phyloP scores from a whole-genome alignment of 2,329 filamentous ascomycete genomes.

The Pezicula carpinea region DNA sequence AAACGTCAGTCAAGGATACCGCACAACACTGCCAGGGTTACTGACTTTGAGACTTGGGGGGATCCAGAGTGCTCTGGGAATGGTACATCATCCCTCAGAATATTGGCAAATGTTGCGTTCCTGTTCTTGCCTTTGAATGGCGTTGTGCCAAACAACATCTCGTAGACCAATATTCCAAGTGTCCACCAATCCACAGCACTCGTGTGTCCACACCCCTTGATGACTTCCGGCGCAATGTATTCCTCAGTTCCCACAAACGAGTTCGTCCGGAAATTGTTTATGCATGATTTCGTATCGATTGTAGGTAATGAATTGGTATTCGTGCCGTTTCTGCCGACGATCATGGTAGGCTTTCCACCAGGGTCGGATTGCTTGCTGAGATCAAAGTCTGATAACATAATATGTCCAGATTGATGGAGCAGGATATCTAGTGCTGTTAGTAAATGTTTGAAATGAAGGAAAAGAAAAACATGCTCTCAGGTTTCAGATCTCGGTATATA shows the following conservation, averaged over 20 bases:
- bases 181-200: constrained; percentile 99
- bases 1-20: constrained; percentile 27
- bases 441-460: constrained; percentile 13
- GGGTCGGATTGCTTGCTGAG: constrained; percentile 95
- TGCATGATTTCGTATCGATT: constrained; percentile 98
- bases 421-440: constrained; percentile 71
- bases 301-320: constrained; percentile 84
- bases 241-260: constrained; percentile 98
- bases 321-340: constrained; percentile 77
- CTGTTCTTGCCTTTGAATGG: constrained; percentile 99
- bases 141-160: constrained; percentile 98
- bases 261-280: constrained; percentile 96
- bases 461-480: constrained; percentile 69
- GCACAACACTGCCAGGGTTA: constrained; percentile 16
- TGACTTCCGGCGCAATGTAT: constrained; percentile 97
- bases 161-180: constrained; percentile 91
- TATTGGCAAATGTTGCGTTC: constrained; percentile 97
- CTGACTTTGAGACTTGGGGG: constrained; percentile 89
- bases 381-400: constrained; percentile 99
- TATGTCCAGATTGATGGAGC: constrained; percentile 97
- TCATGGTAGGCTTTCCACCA: constrained; percentile 96
- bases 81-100: constrained; percentile 88
- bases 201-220: constrained; percentile 96
- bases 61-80: constrained; percentile 86
- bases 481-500: constrained; percentile 96